phyloP scores from a whole-genome alignment of 305 asterid genomes.

The Fraxinus ornus region DNA sequence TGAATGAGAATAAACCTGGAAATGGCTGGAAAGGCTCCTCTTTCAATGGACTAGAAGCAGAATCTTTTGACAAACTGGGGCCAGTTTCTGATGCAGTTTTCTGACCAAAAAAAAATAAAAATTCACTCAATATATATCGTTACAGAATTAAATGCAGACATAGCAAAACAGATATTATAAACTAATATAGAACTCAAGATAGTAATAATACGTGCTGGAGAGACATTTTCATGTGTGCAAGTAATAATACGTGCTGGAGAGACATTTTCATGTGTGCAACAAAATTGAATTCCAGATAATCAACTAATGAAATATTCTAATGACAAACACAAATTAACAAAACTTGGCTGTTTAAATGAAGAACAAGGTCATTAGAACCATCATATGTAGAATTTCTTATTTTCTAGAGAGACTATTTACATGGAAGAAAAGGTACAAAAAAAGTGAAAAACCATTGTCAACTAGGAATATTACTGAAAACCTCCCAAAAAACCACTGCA shows the following conservation, averaged over 20 bases:
- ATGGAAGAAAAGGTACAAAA: neutral
- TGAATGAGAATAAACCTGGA: slow-evolving; percentile 53
- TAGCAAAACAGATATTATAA: neutral
- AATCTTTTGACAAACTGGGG: slow-evolving; percentile 45
- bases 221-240: neutral
- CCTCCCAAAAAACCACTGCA: neutral
- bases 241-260: neutral
- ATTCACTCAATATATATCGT: neutral
- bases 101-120: slow-evolving; percentile 32
- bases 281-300: neutral
- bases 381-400: neutral
- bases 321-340: neutral
- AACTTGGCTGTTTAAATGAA: neutral
- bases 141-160: neutral
- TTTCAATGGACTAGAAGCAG: slow-evolving; percentile 46
- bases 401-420: neutral
- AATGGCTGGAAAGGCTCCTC: slow-evolving; percentile 41
- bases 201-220: neutral
- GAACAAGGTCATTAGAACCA: neutral
- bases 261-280: neutral
- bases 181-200: neutral
- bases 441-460: neutral
- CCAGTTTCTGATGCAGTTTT: slow-evolving; percentile 36
- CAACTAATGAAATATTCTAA: neutral
- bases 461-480: neutral